Base-by-base conservation (phyloP, 805 yeast genomes). In the Myxozyma kluyveri region DNA sequence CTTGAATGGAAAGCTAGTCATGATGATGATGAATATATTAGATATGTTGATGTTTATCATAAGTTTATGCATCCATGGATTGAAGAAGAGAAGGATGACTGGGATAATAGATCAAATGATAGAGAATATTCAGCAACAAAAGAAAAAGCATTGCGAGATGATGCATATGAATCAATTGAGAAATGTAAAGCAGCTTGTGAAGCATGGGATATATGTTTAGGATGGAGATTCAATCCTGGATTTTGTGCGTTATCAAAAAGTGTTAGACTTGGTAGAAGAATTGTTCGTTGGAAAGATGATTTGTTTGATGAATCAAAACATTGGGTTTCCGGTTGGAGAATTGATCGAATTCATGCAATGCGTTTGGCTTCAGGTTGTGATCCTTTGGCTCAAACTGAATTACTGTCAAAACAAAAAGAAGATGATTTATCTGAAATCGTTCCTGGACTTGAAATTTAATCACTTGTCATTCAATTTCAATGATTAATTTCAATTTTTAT, bases 11-110 rank as follows among this genome's bases (percentile, higher is more conserved):
- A 37, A 29, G 33, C 31, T n/a, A 47, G 33, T 1, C 50, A 47
- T 24, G 37, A 37, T 22, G 19, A 14, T 18, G 43, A 43, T 23
- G 52, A 48, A n/a, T 36, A 32, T 24, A 60, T 65, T 21, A 45
- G 57, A 14, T 65, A 63, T 42, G 57, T 57, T 33, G 69, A 69
- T 50, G 60, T 65, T 3, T 70, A 69, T 59, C 61, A 60, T 23
- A 67, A 67, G 54, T 67, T 69, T 38, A 47, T 62, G 56, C 56
- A 49, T 18, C 46, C 49, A 4, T 48, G 32, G 32, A 31, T 52
- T 17, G 54, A 42, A 22, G 49, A 44, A 31, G 35, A 40, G 23
- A 52, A 52, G 24, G 49, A 48, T 19, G 56, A 52, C 23, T 52
- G 56, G 56, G 50, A 52, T 31, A 52, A 52, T 44, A 46, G 56